Evolutionary conservation across 148 eudicot genomes (phyloP).

Genomic region (Fagopyrum esculentum): DNA sequence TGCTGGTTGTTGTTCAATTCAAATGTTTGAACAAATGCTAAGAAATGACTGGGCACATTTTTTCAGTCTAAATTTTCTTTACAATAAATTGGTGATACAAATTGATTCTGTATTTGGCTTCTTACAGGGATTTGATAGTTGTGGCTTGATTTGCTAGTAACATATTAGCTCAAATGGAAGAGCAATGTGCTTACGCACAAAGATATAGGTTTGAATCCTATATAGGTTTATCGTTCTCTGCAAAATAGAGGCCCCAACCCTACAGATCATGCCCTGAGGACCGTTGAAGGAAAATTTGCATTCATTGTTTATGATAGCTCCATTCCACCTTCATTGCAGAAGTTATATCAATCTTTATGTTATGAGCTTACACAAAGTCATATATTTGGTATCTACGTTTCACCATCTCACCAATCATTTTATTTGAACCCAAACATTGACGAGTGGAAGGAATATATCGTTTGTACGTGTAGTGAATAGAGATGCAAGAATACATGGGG

Average conservation of each 20-base stretch:
- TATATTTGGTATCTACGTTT: no score
- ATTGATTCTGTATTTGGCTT: neutral
- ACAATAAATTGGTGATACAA: neutral
- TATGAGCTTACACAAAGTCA: no score
- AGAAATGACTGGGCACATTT: neutral
- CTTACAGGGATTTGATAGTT: neutral
- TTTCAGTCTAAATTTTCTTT: neutral
- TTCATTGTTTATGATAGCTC: no score
- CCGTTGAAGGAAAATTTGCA: no score
- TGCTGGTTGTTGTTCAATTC: neutral
- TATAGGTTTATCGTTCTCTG: no score
- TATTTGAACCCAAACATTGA: conserved; percentile 46
- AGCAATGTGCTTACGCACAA: no score
- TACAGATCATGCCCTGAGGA: no score
- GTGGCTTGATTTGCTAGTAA: neutral
- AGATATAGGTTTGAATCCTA: no score
- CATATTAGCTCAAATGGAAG: no score
- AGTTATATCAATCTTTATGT: no score
- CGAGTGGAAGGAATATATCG: conserved; percentile 64
- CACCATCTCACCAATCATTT: neutral
- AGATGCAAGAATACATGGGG: conserved; percentile 83
- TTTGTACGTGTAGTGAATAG: conserved; percentile 73
- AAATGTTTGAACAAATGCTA: neutral
- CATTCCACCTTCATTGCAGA: no score
- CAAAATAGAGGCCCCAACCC: no score